Conservation (phyloP, 2,329 filamentous ascomycete species). For the Neodidymelliopsis sp. region DNA sequence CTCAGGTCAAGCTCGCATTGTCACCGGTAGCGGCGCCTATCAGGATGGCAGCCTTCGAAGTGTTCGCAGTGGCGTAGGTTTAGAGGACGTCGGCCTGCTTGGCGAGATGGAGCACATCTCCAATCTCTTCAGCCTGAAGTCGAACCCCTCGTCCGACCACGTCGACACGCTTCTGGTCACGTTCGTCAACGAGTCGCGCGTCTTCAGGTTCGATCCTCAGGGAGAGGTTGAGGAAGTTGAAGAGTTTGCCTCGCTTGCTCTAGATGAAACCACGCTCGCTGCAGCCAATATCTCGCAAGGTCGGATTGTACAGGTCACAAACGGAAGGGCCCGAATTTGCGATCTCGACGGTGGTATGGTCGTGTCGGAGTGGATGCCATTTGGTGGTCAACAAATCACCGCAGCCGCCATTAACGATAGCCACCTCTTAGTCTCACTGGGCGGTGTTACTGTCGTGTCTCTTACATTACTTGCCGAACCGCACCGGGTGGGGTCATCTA, state of each 20-base stretch:
- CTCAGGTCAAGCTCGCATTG: conserved; percentile 90
- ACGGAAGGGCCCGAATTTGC: conserved; percentile 66
- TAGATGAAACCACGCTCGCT: conserved; percentile 76
- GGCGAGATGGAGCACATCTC: conserved; percentile 79
- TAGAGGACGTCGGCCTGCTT: conserved; percentile 85
- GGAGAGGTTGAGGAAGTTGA: conserved; percentile 88
- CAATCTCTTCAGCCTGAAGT: conserved; percentile 73
- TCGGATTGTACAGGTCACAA: conserved; percentile 78
- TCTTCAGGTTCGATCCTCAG: conserved; percentile 76
- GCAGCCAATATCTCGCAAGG: conserved; percentile 70
- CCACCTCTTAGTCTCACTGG: conserved; percentile 75
- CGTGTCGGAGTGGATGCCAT: conserved; percentile 66
- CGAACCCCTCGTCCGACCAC: conserved; percentile 57
- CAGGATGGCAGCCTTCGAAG: conserved; percentile 88
- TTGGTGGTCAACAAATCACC: conserved; percentile 67
- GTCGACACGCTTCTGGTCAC: conserved; percentile 80
- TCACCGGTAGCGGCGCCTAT: conserved; percentile 90
- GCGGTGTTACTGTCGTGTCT: conserved; percentile 75
- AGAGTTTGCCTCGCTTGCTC: conserved; percentile 72
- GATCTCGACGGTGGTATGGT: conserved; percentile 64
- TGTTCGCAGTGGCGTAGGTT: conserved; percentile 89
- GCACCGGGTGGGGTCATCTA: conserved; percentile 8
- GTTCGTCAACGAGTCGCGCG: conserved; percentile 81
- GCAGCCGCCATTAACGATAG: conserved; percentile 77
- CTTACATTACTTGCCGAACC: conserved; percentile 61